Conservation (phyloP, 805 yeast genomes). For the Brettanomyces nanus region DNA sequence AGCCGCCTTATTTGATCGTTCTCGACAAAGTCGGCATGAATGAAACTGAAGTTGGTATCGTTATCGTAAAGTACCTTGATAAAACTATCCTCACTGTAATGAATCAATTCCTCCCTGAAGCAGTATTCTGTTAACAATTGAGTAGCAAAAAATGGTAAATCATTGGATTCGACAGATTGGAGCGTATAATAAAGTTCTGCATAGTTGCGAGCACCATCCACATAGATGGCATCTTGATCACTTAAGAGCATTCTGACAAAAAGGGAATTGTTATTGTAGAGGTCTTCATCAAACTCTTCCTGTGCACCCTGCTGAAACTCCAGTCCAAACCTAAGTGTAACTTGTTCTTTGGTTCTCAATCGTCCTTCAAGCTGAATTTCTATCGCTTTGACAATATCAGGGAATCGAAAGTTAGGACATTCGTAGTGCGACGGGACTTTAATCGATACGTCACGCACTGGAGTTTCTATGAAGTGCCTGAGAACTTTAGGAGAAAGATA, state of each 20-base stretch:
- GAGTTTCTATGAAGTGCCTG: slow-evolving; percentile 22
- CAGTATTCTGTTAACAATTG: slow-evolving; percentile 30
- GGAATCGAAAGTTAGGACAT: slow-evolving; percentile 44
- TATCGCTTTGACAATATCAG: slow-evolving; percentile 57
- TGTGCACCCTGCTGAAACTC: slow-evolving; percentile 14
- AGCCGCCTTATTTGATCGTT: neutral
- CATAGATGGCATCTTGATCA: slow-evolving; percentile 20
- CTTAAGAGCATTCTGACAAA: slow-evolving; percentile 13
- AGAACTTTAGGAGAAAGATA: slow-evolving; percentile 12
- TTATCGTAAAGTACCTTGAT: slow-evolving; percentile 7
- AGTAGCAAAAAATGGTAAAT: slow-evolving; percentile 40
- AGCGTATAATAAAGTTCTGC: slow-evolving; percentile 28
- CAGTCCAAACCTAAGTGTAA: slow-evolving; percentile 13
- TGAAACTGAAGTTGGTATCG: slow-evolving; percentile 4
- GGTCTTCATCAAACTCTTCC: slow-evolving; percentile 4
- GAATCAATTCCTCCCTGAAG: slow-evolving; percentile 20
- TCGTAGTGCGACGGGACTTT: slow-evolving; percentile 35
- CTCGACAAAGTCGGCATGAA: slow-evolving; percentile 9
- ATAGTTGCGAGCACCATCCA: slow-evolving; percentile 17
- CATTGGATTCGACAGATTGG: slow-evolving; percentile 35
- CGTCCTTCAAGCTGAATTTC: slow-evolving; percentile 38
- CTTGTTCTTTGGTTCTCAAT: slow-evolving; percentile 21
- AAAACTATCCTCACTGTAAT: slow-evolving; percentile 17
- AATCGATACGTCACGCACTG: slow-evolving; percentile 34
- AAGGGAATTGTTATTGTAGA: slow-evolving; percentile 9